Base-by-base conservation (phyloP, 2,329 filamentous ascomycete species). In the Venturia oleaginea region DNA sequence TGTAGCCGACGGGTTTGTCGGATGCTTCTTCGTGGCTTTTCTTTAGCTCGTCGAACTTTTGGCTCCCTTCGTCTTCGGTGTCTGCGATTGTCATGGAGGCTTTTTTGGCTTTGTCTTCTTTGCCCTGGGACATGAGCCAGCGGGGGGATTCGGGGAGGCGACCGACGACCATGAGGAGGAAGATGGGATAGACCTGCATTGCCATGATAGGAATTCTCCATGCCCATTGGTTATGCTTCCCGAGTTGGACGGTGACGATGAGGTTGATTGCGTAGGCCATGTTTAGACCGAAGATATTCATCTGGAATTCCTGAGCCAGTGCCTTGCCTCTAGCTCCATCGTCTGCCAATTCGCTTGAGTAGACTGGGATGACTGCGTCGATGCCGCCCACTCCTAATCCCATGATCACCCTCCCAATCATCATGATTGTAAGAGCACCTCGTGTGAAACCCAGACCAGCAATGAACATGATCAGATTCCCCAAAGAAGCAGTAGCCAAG, bases 291-390 rank as follows among this genome's bases (percentile, higher is more conserved):
- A 86, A 83, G 67, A 87, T 86, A 67, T 87, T 87, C 71, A 80
- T 81, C 70, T 86, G 84, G 68, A 87, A 87, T 68, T 86, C 84
- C 69, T 87, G 82, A 1, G 83, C 83, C 54, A 87, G 71, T 1
- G 84, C 83, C 68, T 80, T 81, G 6, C 84, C 84, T 55, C 84
- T 74, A 2, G 81, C 78, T 60, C 80, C 80, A 68, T 86, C 84
- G n/a, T 79, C 79, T 2, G 79, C 77, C 38, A 86, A 74, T 69
- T 86, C 84, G 17, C 79, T 79, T 65, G 77, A 81, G 72, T 86
- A 86, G 1, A 85, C 81, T 0, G 84, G 84, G 30, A 86, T 84
- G 0, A 85, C 82, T 19, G 79, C 77, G 69, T 87, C 84, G 42
- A 86, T 82, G 1, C 84, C 84, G 27, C 84, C 84, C 1, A 85